Evolutionary conservation across 306 rosid species (phyloP).

Genomic region (Purshia tridentata): DNA sequence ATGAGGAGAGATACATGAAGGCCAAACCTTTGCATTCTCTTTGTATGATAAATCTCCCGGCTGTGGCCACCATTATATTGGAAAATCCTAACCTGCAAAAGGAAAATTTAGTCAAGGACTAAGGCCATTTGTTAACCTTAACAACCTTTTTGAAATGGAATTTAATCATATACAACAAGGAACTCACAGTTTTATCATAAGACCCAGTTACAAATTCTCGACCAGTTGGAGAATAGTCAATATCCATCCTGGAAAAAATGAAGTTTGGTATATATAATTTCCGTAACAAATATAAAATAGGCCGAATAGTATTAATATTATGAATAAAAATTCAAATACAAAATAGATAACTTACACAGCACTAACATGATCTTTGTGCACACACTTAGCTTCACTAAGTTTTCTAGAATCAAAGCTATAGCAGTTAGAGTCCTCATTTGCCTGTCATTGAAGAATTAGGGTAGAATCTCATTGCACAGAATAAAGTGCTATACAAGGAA

Average conservation of each 20-base stretch:
- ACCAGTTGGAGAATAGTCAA: slow-evolving; percentile 95
- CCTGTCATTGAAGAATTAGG: slow-evolving; percentile 44
- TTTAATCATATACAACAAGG: slow-evolving; percentile 14
- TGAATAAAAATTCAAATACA: not conserved
- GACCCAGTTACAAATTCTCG: slow-evolving; percentile 98
- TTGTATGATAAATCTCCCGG: slow-evolving; percentile 86
- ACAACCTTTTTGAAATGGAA: not conserved
- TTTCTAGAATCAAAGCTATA: slow-evolving; percentile 81
- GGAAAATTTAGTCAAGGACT: not conserved
- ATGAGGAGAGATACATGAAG: not conserved
- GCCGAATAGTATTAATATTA: not conserved
- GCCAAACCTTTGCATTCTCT: slow-evolving; percentile 91
- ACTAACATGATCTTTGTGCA: slow-evolving; percentile 88
- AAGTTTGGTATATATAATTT: not conserved
- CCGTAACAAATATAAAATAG: not conserved
- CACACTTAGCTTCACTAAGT: slow-evolving; percentile 75
- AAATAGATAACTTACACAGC: slow-evolving; percentile 67
- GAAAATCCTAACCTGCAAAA: slow-evolving; percentile 73
- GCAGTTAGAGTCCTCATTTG: slow-evolving; percentile 87
- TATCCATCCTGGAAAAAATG: slow-evolving; percentile 64
- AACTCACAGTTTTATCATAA: slow-evolving; percentile 92
- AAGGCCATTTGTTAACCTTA: not conserved
- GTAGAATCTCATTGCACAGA: not conserved
- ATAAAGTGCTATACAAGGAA: not conserved
- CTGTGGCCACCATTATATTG: slow-evolving; percentile 90